Base-by-base conservation (phyloP, 768 basidiomycete species). In the Suillus placidus region DNA sequence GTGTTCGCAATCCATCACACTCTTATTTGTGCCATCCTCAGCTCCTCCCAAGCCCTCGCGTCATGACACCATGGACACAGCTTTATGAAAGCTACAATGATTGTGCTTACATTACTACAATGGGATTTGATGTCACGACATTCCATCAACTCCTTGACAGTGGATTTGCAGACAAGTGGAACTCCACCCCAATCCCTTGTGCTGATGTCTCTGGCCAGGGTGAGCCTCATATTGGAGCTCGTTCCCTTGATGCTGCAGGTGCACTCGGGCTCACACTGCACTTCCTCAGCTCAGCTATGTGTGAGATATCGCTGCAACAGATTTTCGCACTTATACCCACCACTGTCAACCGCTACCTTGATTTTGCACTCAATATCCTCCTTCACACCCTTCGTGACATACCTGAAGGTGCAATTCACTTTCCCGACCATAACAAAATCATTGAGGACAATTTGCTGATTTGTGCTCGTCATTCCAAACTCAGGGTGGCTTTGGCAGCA, bases 41-140 rank as follows among this genome's bases (percentile, higher is more conserved):
- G 60, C 69, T 82, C 1, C 72, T 78, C 4, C 79, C 77, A 1
- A 71, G 80, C 63, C 80, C 80, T 20, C 66, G 71, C 7, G 3
- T 45, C 3, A 56, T 70, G 26, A 82, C 80, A 47, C 75, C 81
- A 16, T 83, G 80, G 81, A 77, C 77, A 45, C 34, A 35, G 0
- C 73, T 83, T 0, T 79, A 71, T 45, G 61, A 66, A 0, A 76
- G 74, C 52, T 68, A 63, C 12, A 72, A 72, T 65, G 77, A 83
- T 61, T 67, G 77, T 4, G 81, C 79, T 9, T 83, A 76, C 67
- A 84, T 84, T 38, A 83, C 80, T 0, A 84, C 80, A 0, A 82
- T 82, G 80, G 79, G 81, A 4, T 76, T 82, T 65, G 74, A 82
- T 76, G 73, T 77, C 4, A 61, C 23, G 0, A 81, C 81, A 0